Base-by-base conservation (phyloP, 1,139 yeast species). In the Yamadazyma buinensis region DNA sequence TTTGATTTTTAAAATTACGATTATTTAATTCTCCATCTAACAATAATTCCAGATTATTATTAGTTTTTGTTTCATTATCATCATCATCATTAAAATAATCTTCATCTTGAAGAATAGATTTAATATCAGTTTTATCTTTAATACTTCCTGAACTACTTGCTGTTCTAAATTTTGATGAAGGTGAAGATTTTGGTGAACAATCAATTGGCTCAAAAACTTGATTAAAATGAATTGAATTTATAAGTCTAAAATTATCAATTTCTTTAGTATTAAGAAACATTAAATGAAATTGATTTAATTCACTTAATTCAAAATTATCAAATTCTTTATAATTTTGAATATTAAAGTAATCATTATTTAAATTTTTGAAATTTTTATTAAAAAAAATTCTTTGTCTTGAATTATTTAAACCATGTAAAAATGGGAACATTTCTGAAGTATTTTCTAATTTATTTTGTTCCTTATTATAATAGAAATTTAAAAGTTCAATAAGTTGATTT, bases 331-430 rank as follows among this genome's bases (percentile, higher is more conserved):
- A 36, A 8, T 42, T 39, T n/a, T 30, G 29, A n/a, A 43, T 17
- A 22, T 39, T 32, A 25, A 47, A 39, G 10, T 29, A 27, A 23
- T 44, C 48, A 35, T 42, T 38, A 25, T 36, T 24, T 11, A 27
- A 13, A 27, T 46, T 46, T 17, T 28, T 29, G 23, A 43, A 47
- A 17, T 39, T 18, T 13, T 43, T 37, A 26, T 46, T 47, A 34
- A 43, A 47, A 30, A 45, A 64, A 1, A 53, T 52, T 22, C 65
- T 51, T 40, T 63, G 70, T 30, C 49, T 47, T 9, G 47, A 31
- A 30, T 49, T 52, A 36, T 49, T 46, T 27, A 64, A 44, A 0
- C 69, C 71, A 47, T 65, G 71, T 29, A 65, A 50, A 37, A 59
- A 65, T 1, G 72, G 72, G 35, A 66, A 65, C 23, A 37, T 19